These are phyloP conservation scores for Sarocladium oryzae DNA, from an alignment of 2,329 filamentous ascomycete genomes.

Conservation along the genomic window DNA sequence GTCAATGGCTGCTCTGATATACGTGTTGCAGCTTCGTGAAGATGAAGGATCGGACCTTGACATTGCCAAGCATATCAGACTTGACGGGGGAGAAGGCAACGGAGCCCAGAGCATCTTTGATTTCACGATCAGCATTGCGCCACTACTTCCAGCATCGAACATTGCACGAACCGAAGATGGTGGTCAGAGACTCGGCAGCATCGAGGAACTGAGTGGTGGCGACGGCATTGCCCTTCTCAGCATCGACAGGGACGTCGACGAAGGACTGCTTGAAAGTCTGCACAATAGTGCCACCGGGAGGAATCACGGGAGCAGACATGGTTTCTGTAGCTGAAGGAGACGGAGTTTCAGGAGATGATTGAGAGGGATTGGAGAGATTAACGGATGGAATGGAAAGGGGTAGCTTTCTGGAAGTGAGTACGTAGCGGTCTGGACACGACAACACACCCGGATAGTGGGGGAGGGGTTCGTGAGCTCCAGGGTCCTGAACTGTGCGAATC, in stretches of 20 bases:
- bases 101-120: conserved; percentile 53
- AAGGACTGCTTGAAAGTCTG: conserved; percentile 81
- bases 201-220: conserved; percentile 84
- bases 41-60: conserved; percentile 58
- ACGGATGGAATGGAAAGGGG: conserved; percentile 12
- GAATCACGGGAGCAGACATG: conserved; percentile 48
- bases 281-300: conserved; percentile 72
- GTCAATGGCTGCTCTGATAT: conserved; percentile 13
- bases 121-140: background rate
- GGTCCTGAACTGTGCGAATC: conserved; percentile 9
- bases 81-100: conserved; percentile 87
- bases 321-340: conserved; percentile 18
- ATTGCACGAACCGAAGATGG: conserved; percentile 64
- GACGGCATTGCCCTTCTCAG: conserved; percentile 68
- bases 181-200: conserved; percentile 78
- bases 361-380: background rate
- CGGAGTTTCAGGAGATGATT: conserved; percentile 4
- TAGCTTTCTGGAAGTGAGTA: background rate
- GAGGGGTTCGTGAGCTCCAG: conserved; percentile 7
- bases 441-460: conserved; percentile 2
- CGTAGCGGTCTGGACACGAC: conserved; percentile 8
- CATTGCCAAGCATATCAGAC: conserved; percentile 82
- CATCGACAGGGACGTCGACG: conserved; percentile 70
- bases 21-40: background rate
- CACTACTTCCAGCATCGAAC: background rate